Conservation (phyloP, 345 rosid species). For the Ceriops tagal region DNA sequence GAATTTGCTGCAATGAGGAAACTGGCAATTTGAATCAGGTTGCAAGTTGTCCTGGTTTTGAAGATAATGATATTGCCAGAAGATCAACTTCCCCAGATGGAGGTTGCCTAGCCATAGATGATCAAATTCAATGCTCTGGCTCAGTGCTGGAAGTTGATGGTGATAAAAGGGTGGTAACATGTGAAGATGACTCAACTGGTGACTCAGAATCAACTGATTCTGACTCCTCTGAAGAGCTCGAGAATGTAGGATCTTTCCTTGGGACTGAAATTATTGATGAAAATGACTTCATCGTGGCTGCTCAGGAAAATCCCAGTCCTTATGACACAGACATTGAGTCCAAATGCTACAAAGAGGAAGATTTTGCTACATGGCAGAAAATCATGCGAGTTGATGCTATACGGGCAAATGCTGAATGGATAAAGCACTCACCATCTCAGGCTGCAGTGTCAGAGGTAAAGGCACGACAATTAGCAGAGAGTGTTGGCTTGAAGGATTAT, state of each 20-base stretch:
- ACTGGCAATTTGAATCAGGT: conserved; percentile 44
- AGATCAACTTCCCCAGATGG: conserved; percentile 30
- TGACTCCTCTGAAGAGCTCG: conserved; percentile 56
- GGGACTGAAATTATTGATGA: conserved; percentile 33
- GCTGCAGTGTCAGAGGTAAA: conserved; percentile 52
- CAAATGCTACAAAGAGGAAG: conserved; percentile 50
- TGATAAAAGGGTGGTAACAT: conserved; percentile 44
- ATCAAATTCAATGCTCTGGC: conserved; percentile 29
- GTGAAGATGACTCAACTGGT: conserved; percentile 43
- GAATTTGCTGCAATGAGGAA: conserved; percentile 35
- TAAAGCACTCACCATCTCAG: conserved; percentile 60
- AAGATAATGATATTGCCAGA: conserved; percentile 36
- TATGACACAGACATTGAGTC: conserved; percentile 30
- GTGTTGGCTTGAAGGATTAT: conserved; percentile 66
- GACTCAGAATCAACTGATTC: conserved; percentile 55
- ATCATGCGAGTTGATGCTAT: conserved; percentile 90
- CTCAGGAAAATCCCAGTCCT: conserved; percentile 29
- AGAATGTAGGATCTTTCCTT: conserved; percentile 34
- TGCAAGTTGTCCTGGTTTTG: conserved; percentile 41
- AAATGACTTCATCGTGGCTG: conserved; percentile 24
- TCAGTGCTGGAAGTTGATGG: conserved; percentile 35
- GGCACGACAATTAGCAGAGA: conserved; percentile 56
- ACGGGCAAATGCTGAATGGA: conserved; percentile 84
- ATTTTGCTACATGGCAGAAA: conserved; percentile 81
- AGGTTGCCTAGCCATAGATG: conserved; percentile 24